phyloP scores from a whole-genome alignment of 116 monocot species.

The Zostera marina region DNA sequence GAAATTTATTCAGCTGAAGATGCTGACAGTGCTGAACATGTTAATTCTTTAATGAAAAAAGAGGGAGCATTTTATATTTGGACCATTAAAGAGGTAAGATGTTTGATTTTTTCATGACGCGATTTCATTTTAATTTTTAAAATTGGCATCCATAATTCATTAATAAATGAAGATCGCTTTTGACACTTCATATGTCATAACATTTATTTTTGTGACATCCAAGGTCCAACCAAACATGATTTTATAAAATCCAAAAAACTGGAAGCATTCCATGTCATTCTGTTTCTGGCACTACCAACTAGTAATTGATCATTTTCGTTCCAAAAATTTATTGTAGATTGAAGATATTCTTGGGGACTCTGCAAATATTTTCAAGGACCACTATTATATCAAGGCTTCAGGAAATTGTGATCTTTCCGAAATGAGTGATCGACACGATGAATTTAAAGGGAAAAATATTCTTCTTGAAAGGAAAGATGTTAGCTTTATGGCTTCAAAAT shows the following conservation, averaged over 20 bases:
- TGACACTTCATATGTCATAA: too few species aligned
- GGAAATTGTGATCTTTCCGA: constrained; percentile 93
- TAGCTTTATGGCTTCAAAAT: constrained; percentile 41
- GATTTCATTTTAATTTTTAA: not conserved
- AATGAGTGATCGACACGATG: constrained; percentile 84
- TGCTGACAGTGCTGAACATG: constrained; percentile 87
- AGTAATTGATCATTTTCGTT: not conserved
- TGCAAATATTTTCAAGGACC: constrained; percentile 56
- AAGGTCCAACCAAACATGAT: too few species aligned
- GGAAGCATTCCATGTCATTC: too few species aligned
- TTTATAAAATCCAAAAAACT: too few species aligned
- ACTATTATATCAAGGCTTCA: constrained; percentile 79
- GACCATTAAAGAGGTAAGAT: constrained; percentile 63
- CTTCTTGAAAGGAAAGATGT: constrained; percentile 56
- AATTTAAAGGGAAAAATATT: constrained; percentile 73
- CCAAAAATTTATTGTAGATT: constrained; percentile 25
- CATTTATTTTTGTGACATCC: too few species aligned
- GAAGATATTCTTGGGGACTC: constrained; percentile 53
- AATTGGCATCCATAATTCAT: not conserved
- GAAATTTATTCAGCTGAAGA: constrained; percentile 93
- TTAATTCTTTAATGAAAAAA: constrained; percentile 53
- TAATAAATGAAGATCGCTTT: too few species aligned
- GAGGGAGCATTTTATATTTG: constrained; percentile 96
- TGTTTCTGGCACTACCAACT: not conserved
- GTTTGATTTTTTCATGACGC: not conserved